Base-by-base conservation (phyloP, 2,329 filamentous ascomycete species). In the Colletotrichum plurivorum region DNA sequence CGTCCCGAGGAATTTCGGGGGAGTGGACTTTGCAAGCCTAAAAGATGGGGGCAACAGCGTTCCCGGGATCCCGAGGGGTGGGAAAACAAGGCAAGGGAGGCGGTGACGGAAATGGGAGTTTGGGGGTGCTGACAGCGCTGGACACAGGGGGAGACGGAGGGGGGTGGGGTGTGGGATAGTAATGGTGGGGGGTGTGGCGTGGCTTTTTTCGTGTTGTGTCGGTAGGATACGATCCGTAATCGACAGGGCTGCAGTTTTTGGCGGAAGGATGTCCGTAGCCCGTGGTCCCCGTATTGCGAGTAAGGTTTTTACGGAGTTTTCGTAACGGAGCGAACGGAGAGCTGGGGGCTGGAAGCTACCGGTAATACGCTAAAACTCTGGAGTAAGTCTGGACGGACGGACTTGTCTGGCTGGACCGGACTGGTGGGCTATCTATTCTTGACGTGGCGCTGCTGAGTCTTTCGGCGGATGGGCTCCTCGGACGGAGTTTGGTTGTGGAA, bases 21-120 rank as follows among this genome's bases (percentile, higher is more conserved):
- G 63, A 27, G 55, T 69, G 66, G 61, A 58, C 36, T 63, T 55
- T 60, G 31, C 63, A 57, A 69, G 63, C 67, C 67, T 69, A 69
- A 67, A 69, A 67, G 18, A 25, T 69, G 67, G 67, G 57, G 63
- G 67, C 51, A 65, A 65, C 61, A 56, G 63, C 48, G 41, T 53
- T 67, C 57, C 62, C 63, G 56, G 67, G 56, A 57, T 69, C 51
- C 63, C 67, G 63, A 67, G 63, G 67, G 61, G 56, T 69, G 67
- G 52, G 67, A 67, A 69, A 69, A 67, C 63, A 67, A 67, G 63
- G 56, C 67, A 69, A 65, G 67, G 67, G 67, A 69, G 66, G 67
- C 67, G 67, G 67, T 69, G 67, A 69, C 63, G 57, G 62, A 56
- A 51, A 69, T 60, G 66, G 61, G 39, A 55, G 36, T 31, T 36